Evolutionary conservation across 805 yeast genomes (phyloP).

Genomic region (Ogataea haglerorum): DNA sequence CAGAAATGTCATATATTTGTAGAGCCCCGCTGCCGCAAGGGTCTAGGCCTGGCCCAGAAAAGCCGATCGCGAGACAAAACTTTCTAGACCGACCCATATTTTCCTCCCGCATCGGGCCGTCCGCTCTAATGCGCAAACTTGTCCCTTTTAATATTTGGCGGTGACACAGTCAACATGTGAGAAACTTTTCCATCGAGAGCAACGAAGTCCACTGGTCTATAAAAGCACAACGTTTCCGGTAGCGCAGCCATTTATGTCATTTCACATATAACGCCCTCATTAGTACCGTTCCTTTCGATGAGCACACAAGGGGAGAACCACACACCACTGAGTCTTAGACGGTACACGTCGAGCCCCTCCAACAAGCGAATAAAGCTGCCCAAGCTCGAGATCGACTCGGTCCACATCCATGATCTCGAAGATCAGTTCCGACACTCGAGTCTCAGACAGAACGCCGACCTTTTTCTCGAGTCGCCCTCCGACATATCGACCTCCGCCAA

Average conservation of each 20-base stretch:
- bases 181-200: background rate
- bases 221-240: background rate
- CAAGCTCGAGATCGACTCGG: background rate
- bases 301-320: background rate
- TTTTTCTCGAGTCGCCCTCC: constrained; percentile 7
- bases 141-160: background rate
- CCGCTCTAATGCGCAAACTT: background rate
- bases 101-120: background rate
- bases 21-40: constrained; percentile 2
- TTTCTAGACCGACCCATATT: background rate
- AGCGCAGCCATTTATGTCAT: background rate
- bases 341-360: background rate
- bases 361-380: constrained; percentile 5
- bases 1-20: background rate
- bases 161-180: background rate
- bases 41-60: background rate
- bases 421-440: background rate
- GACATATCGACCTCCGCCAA: constrained; percentile 7
- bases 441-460: background rate
- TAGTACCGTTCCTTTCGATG: constrained; percentile 1
- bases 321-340: background rate
- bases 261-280: background rate
- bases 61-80: background rate
- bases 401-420: background rate
- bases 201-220: background rate